phyloP scores from a whole-genome alignment of 2,329 filamentous ascomycete species.

The Aspergillus sp. region DNA sequence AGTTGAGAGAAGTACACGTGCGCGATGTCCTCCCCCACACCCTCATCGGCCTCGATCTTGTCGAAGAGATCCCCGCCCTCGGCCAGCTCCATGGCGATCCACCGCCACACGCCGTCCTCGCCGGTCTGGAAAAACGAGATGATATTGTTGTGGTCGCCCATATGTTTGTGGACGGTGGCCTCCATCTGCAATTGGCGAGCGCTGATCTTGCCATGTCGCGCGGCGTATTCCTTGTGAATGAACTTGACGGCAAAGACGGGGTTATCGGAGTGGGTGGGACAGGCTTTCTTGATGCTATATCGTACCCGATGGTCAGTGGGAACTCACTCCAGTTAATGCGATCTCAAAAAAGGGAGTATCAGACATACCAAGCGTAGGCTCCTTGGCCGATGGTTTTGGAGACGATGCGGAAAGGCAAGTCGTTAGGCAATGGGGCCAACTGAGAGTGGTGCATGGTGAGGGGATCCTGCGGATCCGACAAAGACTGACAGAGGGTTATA shows the following conservation, averaged over 20 bases:
- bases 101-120: conserved; percentile 83
- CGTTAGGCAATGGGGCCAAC: conserved; percentile 74
- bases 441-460: conserved; percentile 70
- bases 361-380: conserved; percentile 84
- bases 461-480: background rate
- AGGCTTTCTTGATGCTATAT: conserved; percentile 83
- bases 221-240: conserved; percentile 95
- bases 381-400: conserved; percentile 96
- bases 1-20: conserved; percentile 96
- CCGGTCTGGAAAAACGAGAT: conserved; percentile 89
- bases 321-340: background rate
- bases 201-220: conserved; percentile 82
- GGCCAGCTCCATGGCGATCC: conserved; percentile 98
- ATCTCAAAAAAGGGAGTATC: background rate
- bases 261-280: conserved; percentile 63
- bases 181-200: conserved; percentile 90
- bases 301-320: conserved; percentile 7
- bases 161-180: conserved; percentile 81
- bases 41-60: conserved; percentile 97
- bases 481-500: background rate
- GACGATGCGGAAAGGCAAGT: conserved; percentile 89
- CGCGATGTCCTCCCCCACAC: conserved; percentile 89
- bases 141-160: conserved; percentile 87
- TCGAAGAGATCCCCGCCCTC: conserved; percentile 96
- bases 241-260: conserved; percentile 97